Evolutionary conservation across 345 rosid species (phyloP), one percentile per base, ranked within the genome.

Genomic region (Anacardium occidentale): DNA sequence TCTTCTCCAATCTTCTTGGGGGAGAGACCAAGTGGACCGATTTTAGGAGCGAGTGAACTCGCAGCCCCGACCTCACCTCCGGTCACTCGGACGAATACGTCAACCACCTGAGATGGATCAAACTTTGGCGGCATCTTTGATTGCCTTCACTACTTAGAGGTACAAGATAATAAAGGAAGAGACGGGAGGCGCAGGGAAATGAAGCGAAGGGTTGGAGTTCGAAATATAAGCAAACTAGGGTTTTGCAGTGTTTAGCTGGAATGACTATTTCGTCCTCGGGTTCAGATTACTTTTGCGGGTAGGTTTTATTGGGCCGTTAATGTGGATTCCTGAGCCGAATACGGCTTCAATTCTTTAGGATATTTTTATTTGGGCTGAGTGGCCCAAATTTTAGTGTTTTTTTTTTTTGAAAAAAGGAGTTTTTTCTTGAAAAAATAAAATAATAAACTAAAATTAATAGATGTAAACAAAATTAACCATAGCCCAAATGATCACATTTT

Each of bases 1-100:
- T 85, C 85, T 59, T 88, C 96, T 76, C 96, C 96, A 70, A 88
- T 88, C 83, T 90, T 90, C 83, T 90, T 90, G 0, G 95, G 95
- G n/a, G 95, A 89, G 37, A 90, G 89, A 83, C 95, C 96, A 12
- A 88, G 83, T 1, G 92, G 95, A 40, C 95, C 92, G 77, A 90
- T 88, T 74, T 90, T 90, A 0, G 92, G 96, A 17, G 92, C 96
- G 62, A 82, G 81, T 21, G 88, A 82, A 37, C 89, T 85, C 62
- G 89, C 89, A 3, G 89, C 89, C 0, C 89, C 89, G 64, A 85
- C 89, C 71, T 85, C 89, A 0, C 89, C 89, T 2, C 89, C 89
- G 61, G 89, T 83, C 32, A 85, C 89, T 1, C 87, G 84, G 64
- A 85, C 89, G 66, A 62, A 85, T 17, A 85, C 85, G 52, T 85